phyloP scores from a whole-genome alignment of 495 filamentous ascomycete genomes.

The Penicillium parvum region DNA sequence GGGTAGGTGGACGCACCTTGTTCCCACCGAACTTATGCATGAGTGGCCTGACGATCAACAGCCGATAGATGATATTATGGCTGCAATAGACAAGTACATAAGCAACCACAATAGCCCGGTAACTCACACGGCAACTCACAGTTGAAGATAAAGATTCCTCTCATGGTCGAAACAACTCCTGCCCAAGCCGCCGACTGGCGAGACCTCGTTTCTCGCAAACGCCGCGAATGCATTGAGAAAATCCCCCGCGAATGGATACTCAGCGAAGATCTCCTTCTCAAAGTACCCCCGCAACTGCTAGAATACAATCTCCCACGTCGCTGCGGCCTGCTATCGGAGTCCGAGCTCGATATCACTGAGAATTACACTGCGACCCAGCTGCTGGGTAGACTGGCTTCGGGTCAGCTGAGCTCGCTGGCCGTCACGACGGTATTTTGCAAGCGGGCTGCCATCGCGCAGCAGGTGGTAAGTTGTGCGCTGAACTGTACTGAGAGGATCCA shows the following conservation, averaged over 20 bases:
- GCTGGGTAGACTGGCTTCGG: slow-evolving; percentile 19
- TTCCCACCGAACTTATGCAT: no score
- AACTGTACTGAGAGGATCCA: no score
- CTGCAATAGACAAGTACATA: not conserved
- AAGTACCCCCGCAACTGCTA: slow-evolving; percentile 10
- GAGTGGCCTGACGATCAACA: not conserved
- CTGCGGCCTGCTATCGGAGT: slow-evolving; percentile 20
- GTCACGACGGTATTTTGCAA: slow-evolving; percentile 50
- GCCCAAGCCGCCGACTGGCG: slow-evolving; percentile 18
- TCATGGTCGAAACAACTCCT: slow-evolving; percentile 1
- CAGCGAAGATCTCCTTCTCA: slow-evolving; percentile 1
- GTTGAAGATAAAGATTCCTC: not conserved
- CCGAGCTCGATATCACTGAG: slow-evolving; percentile 50
- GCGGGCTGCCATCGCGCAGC: slow-evolving; percentile 30
- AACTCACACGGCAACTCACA: no score
- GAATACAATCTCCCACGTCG: slow-evolving; percentile 15
- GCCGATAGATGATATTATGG: no score
- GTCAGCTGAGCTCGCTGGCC: slow-evolving; percentile 34
- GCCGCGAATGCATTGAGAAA: slow-evolving; percentile 18
- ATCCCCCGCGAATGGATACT: slow-evolving; percentile 30
- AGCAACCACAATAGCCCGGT: not conserved
- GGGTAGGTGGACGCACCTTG: slow-evolving; percentile 25
- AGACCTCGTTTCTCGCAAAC: slow-evolving; percentile 19
- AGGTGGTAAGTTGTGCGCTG: slow-evolving; percentile 23
- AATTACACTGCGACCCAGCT: slow-evolving; percentile 45